Conservation (phyloP, 2,329 filamentous ascomycete species). For the Capronia coronata region DNA sequence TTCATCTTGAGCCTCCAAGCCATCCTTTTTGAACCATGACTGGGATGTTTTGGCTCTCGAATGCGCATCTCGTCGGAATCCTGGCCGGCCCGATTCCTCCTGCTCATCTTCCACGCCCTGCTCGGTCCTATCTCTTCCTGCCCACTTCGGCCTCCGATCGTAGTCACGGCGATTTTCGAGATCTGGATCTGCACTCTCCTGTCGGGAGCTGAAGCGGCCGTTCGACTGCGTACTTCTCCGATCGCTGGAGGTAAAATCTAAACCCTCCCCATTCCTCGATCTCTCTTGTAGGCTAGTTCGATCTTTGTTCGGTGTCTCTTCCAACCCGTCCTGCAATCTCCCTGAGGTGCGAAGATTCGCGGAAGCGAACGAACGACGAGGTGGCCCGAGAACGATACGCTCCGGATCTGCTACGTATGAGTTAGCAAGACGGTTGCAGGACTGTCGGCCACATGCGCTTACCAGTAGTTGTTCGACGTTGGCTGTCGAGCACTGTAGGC, state of each 20-base stretch:
- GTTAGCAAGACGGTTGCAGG: slow-evolving; percentile 18
- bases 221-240: slow-evolving; percentile 17
- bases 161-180: slow-evolving; percentile 19
- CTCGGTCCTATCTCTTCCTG: slow-evolving; percentile 22
- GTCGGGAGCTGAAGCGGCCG: slow-evolving; percentile 15
- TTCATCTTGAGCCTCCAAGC: slow-evolving; percentile 36
- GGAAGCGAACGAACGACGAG: slow-evolving; percentile 75
- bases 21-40: slow-evolving; percentile 66
- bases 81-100: slow-evolving; percentile 14
- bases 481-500: slow-evolving; percentile 39
- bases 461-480: slow-evolving; percentile 46
- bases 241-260: slow-evolving; percentile 7
- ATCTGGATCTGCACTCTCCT: slow-evolving; percentile 18
- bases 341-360: slow-evolving; percentile 50
- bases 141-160: slow-evolving; percentile 25
- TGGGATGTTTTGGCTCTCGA: slow-evolving; percentile 55
- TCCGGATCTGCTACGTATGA: slow-evolving; percentile 48
- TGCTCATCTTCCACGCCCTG: slow-evolving; percentile 18
- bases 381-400: slow-evolving; percentile 78
- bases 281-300: slow-evolving; percentile 13
- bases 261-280: slow-evolving; percentile 12
- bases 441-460: slow-evolving; percentile 12
- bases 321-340: slow-evolving; percentile 32
- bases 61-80: slow-evolving; percentile 27
- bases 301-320: slow-evolving; percentile 9